Evolutionary conservation across 176 grass and related monocot species (phyloP).

Genomic region (Puccinellia tenuiflora): DNA sequence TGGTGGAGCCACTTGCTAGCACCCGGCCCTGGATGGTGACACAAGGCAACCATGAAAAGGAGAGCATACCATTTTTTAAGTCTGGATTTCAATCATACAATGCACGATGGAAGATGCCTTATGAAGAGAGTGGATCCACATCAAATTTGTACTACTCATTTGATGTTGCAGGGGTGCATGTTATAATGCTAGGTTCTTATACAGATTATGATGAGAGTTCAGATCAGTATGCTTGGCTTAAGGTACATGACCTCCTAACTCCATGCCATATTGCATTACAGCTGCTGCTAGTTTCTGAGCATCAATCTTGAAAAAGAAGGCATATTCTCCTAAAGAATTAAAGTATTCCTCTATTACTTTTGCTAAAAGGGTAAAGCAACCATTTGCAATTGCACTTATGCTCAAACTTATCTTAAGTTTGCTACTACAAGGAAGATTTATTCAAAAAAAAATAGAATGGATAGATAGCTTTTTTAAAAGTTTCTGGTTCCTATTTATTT

Average conservation of each 20-base stretch:
- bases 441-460: no score
- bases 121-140: slow-evolving; percentile 70
- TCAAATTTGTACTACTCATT: slow-evolving; percentile 97
- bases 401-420: background rate
- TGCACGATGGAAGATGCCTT: slow-evolving; percentile 97
- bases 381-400: background rate
- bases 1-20: slow-evolving; percentile 92
- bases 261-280: background rate
- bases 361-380: background rate
- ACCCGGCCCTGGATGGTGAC: slow-evolving; percentile 92
- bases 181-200: slow-evolving; percentile 94
- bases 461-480: no score
- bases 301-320: background rate
- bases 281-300: background rate
- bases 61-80: slow-evolving; percentile 59
- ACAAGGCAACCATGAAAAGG: slow-evolving; percentile 97
- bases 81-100: slow-evolving; percentile 86
- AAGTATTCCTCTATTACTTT: background rate
- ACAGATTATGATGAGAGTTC: slow-evolving; percentile 89
- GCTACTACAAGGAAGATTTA: background rate
- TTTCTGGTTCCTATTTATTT: no score
- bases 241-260: slow-evolving; percentile 42
- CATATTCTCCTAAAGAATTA: background rate
- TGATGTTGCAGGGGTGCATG: slow-evolving; percentile 62
- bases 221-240: slow-evolving; percentile 94